Evolutionary conservation across 2,329 filamentous ascomycete genomes (phyloP), one percentile per base, ranked within the genome.

Genomic region (Colletotrichum cereale): DNA sequence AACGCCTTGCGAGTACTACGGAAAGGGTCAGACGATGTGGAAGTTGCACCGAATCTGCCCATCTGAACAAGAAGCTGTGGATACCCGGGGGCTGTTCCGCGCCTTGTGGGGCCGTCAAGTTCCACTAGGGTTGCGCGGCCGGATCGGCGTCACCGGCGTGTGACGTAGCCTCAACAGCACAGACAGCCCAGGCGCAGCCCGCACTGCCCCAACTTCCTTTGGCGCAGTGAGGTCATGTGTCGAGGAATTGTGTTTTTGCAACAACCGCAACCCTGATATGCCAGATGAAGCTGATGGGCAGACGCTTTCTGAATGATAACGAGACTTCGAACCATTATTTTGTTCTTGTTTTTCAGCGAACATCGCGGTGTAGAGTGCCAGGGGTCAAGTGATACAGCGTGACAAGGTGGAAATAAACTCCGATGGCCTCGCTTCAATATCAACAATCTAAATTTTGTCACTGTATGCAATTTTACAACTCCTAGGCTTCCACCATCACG

Each of bases 111-210:
- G 29, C 26, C 58, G 18, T 8, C 21, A n/a, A n/a, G 18, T 16
- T 21, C 14, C 56, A 44, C n/a, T n/a, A n/a, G n/a, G n/a, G n/a
- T n/a, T n/a, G n/a, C n/a, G 26, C 40, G 29, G 26, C 29, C 29
- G 14, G 58, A 61, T 61, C n/a, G 42, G 58, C 44, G 31, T 26
- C 31, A 38, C 53, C 14, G 11, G 24, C 61, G 5, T 42, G 24
- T 62, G 60, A 42, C 47, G 58, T 50, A 50, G 29, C 31, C 42
- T 21, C 21, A 26, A 0, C 5, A 21, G 58, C 44, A 52, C 31
- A 62, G 34, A 52, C 31, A 62, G 34, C 36, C 48, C 10, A 36
- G 61, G 61, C 61, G 61, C 61, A 63, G 47, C 4, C 3, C 36
- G 36, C 47, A 40, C 42, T 24, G 42, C 58, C 58, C 44, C 18